Evolutionary conservation across 805 yeast species (phyloP), one percentile per base, ranked within the genome.

Genomic region (Nakazawaea populi): DNA sequence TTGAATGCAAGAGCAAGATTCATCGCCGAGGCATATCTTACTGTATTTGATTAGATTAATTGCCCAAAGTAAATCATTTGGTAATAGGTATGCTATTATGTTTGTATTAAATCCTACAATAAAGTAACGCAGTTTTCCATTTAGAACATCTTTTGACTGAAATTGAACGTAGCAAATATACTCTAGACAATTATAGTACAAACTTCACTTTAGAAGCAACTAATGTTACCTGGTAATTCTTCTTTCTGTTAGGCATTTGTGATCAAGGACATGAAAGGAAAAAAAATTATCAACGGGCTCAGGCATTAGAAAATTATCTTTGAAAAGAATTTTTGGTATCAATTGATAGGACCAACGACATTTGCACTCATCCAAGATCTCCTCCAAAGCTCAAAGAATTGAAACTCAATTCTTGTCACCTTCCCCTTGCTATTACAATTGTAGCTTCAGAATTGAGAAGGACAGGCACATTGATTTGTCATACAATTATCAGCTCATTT

Each of bases 1-100:
- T 79, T 94, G 66, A 94, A 94, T 64, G 97, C 99, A 11, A 82
- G 99, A 65, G 99, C 99, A 11, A 86, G 99, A 74, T 92, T 89
- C 55, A 95, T 90, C 46, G 99, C 99, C 30, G 99, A 94, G 69
- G 92, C 96, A 6, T 92, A 90, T 68, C 76, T 92, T 59, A 87
- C 91, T 42, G 95, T 94, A 47, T 89, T 90, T 64, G 96, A 89
- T 63, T 87, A 69, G 61, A 43, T 8, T 24, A n/a, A 8, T 28
- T 9, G 30, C 18, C 30, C n/a, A 42, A 18, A 12, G 12, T 9
- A 31, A 30, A 14, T 11, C 18, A 37, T 32, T 32, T 32, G 8
- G 35, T 32, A 32, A 32, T 9, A 9, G 35, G 11, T 32, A 32
- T 32, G 11, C 11, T 11, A 11, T 32, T 32, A 11, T 32, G 11